Evolutionary conservation across 2,329 filamentous ascomycete genomes (phyloP).

Genomic region (Proliferodiscus dingleyae): DNA sequence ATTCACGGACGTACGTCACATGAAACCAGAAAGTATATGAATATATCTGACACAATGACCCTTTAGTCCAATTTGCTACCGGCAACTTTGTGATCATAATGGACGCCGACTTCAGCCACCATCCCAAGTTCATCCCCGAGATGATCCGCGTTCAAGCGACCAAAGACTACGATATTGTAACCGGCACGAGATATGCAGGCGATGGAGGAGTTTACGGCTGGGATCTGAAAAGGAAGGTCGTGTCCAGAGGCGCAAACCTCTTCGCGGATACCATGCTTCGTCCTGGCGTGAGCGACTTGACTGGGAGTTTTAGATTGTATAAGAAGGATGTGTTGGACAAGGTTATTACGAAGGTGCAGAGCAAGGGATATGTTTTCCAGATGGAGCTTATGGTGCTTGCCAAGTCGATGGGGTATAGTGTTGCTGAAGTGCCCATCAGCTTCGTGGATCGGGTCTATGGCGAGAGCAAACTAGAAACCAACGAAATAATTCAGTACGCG

Average conservation of each 20-base stretch:
- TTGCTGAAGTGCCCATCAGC: slow-evolving; percentile 91
- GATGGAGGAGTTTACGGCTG: slow-evolving; percentile 90
- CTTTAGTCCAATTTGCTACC: slow-evolving; percentile 67
- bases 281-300: slow-evolving; percentile 85
- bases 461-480: slow-evolving; percentile 87
- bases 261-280: slow-evolving; percentile 90
- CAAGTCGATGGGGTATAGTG: slow-evolving; percentile 90
- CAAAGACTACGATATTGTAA: slow-evolving; percentile 90
- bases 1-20: slow-evolving; percentile 56
- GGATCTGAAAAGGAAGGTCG: slow-evolving; percentile 88
- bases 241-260: slow-evolving; percentile 82
- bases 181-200: slow-evolving; percentile 88
- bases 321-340: slow-evolving; percentile 86
- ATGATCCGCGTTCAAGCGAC: slow-evolving; percentile 81
- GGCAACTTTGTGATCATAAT: slow-evolving; percentile 99
- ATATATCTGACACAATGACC: slow-evolving; percentile 1
- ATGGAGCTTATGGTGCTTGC: slow-evolving; percentile 99
- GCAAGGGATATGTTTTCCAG: slow-evolving; percentile 98
- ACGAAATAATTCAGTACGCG: slow-evolving; percentile 95
- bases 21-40: slow-evolving; percentile 34
- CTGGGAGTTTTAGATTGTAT: slow-evolving; percentile 90
- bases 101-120: slow-evolving; percentile 99
- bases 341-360: slow-evolving; percentile 86
- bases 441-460: slow-evolving; percentile 96
- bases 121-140: slow-evolving; percentile 95